phyloP scores from a whole-genome alignment of 805 yeast species.

The Wickerhamomyces queroliae region DNA sequence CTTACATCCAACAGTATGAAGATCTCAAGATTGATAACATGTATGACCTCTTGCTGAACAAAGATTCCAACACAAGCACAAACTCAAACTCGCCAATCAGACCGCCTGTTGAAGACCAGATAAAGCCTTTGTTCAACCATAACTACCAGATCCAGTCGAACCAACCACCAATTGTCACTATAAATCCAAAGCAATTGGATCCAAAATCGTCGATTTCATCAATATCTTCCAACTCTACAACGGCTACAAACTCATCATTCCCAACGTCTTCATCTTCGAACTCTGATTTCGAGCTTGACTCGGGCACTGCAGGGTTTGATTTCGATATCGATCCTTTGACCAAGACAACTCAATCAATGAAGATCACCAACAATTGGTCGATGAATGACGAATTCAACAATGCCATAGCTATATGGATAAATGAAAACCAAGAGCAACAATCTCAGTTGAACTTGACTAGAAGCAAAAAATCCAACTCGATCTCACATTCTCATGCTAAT shows the following conservation, averaged over 20 bases:
- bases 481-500: constrained; percentile 1
- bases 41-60: not conserved
- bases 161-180: constrained; percentile 9
- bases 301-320: constrained; percentile 2
- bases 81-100: not conserved
- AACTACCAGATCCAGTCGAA: constrained; percentile 2
- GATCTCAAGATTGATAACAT: not conserved
- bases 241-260: not conserved
- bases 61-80: not conserved
- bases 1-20: not conserved
- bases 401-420: constrained; percentile 22
- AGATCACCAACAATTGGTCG: constrained; percentile 12
- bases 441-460: not conserved
- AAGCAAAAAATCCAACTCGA: constrained; percentile 4
- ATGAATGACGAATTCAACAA: constrained; percentile 22
- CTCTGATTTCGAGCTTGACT: not conserved
- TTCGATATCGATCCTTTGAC: no score
- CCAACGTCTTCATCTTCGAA: constrained; percentile 6
- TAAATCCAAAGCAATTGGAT: constrained; percentile 14
- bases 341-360: no score
- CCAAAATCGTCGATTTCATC: not conserved
- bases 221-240: not conserved
- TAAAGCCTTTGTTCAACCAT: not conserved
- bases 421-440: constrained; percentile 12
- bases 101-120: not conserved